Conservation (phyloP, 768 basidiomycete genomes). For the Hypsizygus marmoreus region DNA sequence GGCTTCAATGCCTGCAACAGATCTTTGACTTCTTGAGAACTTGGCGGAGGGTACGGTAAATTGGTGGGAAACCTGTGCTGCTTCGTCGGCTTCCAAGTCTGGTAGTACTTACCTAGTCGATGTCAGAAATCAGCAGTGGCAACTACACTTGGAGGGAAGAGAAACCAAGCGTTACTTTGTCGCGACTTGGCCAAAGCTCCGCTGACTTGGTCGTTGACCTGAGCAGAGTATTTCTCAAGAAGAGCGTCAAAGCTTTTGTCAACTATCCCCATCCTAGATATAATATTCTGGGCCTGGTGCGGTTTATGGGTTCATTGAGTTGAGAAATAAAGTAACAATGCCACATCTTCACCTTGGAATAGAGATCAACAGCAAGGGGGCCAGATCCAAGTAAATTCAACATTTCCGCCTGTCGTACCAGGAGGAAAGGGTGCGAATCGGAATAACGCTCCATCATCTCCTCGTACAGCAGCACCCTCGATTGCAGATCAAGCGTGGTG, state of each 20-base stretch:
- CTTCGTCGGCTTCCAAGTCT: constrained; percentile 14
- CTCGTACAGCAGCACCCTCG: constrained; percentile 17
- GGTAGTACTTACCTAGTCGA: not conserved
- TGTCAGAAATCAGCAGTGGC: not conserved
- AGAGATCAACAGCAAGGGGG: not conserved
- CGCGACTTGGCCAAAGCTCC: constrained; percentile 11
- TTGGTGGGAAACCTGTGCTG: constrained; percentile 18
- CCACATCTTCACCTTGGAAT: not conserved
- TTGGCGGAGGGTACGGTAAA: constrained; percentile 13
- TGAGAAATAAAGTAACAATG: not conserved
- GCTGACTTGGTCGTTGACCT: constrained; percentile 14
- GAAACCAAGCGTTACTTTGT: constrained; percentile 12
- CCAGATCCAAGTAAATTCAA: not conserved
- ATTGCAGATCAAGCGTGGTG: constrained; percentile 2
- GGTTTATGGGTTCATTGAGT: constrained; percentile 1
- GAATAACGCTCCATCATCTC: constrained; percentile 22
- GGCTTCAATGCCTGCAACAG: constrained; percentile 15
- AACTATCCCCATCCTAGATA: constrained; percentile 12
- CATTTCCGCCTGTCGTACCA: constrained; percentile 2
- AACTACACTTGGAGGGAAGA: not conserved
- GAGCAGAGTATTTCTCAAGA: constrained; percentile 6
- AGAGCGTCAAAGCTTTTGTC: constrained; percentile 11
- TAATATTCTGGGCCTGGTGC: constrained; percentile 17
- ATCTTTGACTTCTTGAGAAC: constrained; percentile 17
- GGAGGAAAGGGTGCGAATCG: constrained; percentile 11